phyloP scores from a whole-genome alignment of 371 early-diverging fungal species.

The Mortierella polycephala region DNA sequence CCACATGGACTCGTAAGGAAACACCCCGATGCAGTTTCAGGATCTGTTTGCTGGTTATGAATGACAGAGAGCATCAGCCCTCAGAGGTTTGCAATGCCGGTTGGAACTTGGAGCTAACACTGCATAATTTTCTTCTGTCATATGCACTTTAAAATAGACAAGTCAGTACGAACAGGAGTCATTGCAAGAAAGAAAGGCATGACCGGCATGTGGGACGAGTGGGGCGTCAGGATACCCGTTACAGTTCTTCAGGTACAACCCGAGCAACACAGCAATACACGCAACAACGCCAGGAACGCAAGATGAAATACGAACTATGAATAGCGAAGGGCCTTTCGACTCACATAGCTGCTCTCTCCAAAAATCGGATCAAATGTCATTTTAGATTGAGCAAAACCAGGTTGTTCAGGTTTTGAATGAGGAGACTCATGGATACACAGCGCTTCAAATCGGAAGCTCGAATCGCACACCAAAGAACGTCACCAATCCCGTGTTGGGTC shows the following conservation, averaged over 20 bases:
- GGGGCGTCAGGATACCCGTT: slow-evolving; percentile 91
- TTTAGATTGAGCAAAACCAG: slow-evolving; percentile 76
- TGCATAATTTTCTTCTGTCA: background rate
- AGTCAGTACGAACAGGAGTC: slow-evolving; percentile 77
- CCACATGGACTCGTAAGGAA: slow-evolving; percentile 47
- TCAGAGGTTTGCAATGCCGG: too few species aligned
- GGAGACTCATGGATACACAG: slow-evolving; percentile 72
- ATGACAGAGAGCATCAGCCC: background rate
- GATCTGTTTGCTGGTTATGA: background rate
- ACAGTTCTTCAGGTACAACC: slow-evolving; percentile 87
- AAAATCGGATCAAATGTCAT: background rate
- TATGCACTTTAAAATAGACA: slow-evolving; percentile 10
- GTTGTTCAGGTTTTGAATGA: slow-evolving; percentile 75
- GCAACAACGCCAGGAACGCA: background rate
- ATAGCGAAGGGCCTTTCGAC: background rate
- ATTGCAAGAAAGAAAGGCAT: slow-evolving; percentile 94
- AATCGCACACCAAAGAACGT: slow-evolving; percentile 70
- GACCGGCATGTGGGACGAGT: slow-evolving; percentile 94
- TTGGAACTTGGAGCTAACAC: too few species aligned
- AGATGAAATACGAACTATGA: too few species aligned
- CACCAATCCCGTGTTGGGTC: slow-evolving; percentile 76
- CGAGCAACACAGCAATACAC: too few species aligned
- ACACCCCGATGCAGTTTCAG: background rate
- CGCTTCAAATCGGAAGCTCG: slow-evolving; percentile 86
- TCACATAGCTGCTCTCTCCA: slow-evolving; percentile 1